These are phyloP conservation scores for Tricholomella constricta DNA, from an alignment of 768 basidiomycete genomes.

Conservation along the genomic window DNA sequence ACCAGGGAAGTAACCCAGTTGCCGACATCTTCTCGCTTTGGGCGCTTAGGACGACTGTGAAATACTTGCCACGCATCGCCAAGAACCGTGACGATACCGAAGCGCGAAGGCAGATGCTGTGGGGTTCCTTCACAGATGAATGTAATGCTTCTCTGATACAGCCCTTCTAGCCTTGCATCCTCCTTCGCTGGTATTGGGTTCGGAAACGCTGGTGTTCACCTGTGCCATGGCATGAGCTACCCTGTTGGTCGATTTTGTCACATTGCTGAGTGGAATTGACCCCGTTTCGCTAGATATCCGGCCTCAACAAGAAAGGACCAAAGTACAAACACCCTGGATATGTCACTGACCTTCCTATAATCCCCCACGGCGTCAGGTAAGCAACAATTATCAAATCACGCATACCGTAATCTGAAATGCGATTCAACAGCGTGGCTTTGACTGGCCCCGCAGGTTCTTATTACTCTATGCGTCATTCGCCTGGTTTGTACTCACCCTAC, in stretches of 20 bases:
- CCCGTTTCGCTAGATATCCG: slow-evolving; percentile 71
- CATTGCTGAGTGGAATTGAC: background rate
- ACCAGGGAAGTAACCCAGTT: slow-evolving; percentile 92
- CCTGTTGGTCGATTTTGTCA: slow-evolving; percentile 51
- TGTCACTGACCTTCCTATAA: slow-evolving; percentile 80
- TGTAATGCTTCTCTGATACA: background rate
- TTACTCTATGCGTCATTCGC: background rate
- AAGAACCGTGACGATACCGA: slow-evolving; percentile 78
- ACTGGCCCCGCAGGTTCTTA: slow-evolving; percentile 78
- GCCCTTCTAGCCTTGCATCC: slow-evolving; percentile 66
- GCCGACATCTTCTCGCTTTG: slow-evolving; percentile 96
- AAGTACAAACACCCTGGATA: slow-evolving; percentile 94
- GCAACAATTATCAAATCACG: background rate
- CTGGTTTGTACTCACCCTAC: background rate
- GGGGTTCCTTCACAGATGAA: slow-evolving; percentile 12
- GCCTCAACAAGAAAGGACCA: slow-evolving; percentile 91
- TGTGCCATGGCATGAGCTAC: slow-evolving; percentile 90
- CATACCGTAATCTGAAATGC: background rate
- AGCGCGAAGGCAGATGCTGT: slow-evolving; percentile 92
- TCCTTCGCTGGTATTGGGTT: slow-evolving; percentile 97
- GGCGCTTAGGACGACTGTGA: slow-evolving; percentile 88
- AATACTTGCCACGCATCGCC: slow-evolving; percentile 85
- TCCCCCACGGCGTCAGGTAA: slow-evolving; percentile 88
- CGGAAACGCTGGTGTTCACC: slow-evolving; percentile 89
- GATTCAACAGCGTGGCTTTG: slow-evolving; percentile 65